Evolutionary conservation across 768 basidiomycete species (phyloP), one percentile per base, ranked within the genome.

Genomic region (Mycena maculata): DNA sequence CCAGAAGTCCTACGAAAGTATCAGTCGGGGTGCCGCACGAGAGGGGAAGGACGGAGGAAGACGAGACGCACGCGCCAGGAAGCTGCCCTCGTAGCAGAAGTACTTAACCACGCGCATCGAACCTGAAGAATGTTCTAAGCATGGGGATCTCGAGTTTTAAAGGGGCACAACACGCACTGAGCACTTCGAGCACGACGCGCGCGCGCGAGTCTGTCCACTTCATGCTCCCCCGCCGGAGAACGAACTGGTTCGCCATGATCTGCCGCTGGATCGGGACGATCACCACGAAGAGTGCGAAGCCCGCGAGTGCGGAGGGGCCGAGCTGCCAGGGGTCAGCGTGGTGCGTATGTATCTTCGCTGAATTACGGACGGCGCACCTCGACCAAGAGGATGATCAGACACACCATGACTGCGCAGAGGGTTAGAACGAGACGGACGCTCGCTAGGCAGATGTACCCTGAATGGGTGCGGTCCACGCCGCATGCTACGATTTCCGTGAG

Each of bases 281-380:
- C 54, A 87, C 45, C 44, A 84, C 54, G 71, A 87, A 86, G 8
- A 86, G 75, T 3, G 82, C 77, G 70, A 87, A 86, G 5, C 86
- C 86, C 5, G 85, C 84, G 11, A 86, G 75, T 0, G 86, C 85
- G 3, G 85, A 84, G 1, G 83, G 81, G 12, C 85, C 85, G 52
- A 87, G 81, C 81, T 86, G 70, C 28, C 28, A 10, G 30, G 15
- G 2, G 8, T 50, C 48, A 50, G 25, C 33, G 13, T 36, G n/a
- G n/a, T n/a, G n/a, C n/a, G n/a, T n/a, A n/a, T n/a, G n/a, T 36
- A 36, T 6, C 33, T 36, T 36, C 33, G 33, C 33, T 6, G 8
- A 7, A 36, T 36, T 7, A 36, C 8, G 33, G 33, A 36, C 33
- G 13, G 13, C 33, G 33, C 33, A 13, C 33, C 33, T 36, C 8